Evolutionary conservation across 108 stramenopile species (phyloP), one percentile per base, ranked within the genome.

Genomic region (Cyclotella distinguenda): DNA sequence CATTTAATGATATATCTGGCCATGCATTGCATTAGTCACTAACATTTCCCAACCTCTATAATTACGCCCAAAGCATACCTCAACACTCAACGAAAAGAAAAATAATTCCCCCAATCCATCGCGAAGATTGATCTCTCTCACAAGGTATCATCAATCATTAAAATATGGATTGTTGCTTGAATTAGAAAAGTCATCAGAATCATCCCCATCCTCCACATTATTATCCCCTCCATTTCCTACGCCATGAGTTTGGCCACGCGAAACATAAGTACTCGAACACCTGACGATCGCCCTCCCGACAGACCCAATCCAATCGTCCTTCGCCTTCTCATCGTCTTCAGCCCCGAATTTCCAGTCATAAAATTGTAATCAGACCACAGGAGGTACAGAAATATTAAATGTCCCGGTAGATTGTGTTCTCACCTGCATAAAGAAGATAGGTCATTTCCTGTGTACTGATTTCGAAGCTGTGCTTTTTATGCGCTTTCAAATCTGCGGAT

Each of bases 251-350:
- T 50, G 50, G 43, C 57, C 74, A 49, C 61, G 58, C 22, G 68
- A 51, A 30, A 85, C 82, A 72, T 85, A 88, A 0, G 90, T 92
- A 30, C 80, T 81, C 11, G 86, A 85, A 77, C 91, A 95, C 27
- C 96, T 93, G 8, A 99, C 98, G 68, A 99, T 99, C n/a, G 97
- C 91, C 48, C 94, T 90, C 27, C 98, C 99, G 10, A 98, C 95
- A 12, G 94, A 90, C 5, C 99, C 99, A 67, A 99, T 99, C 99
- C 99, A 99, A 67, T 98, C 98, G 64, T 99, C 99, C 79, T 99
- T 99, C 69, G 97, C 96, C 72, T 96, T 95, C 79, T 99, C 98
- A 15, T 96, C 96, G 70, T 97, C 97, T 74, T 33, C 36, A 39
- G n/a, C 48, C 32, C n/a, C n/a, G n/a, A n/a, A n/a, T n/a, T n/a